Evolutionary conservation across 1,284 basidiomycete genomes (phyloP).

Genomic region (Irpex sp.): DNA sequence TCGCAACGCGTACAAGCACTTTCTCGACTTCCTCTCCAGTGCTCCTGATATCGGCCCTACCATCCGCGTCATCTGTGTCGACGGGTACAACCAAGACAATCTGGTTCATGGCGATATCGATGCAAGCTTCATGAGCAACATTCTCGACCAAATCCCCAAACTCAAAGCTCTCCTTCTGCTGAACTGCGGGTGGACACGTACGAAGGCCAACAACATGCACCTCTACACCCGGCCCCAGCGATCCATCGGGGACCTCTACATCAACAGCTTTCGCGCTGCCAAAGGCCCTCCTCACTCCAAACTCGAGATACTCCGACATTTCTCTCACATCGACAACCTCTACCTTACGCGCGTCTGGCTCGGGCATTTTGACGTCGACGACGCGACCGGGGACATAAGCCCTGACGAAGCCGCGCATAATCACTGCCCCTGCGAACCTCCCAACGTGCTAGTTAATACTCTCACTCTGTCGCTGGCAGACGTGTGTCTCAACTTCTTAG

Average conservation of each 20-base stretch:
- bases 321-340: slow-evolving; percentile 7
- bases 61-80: slow-evolving; percentile 7
- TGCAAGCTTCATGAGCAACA: not conserved
- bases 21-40: slow-evolving; percentile 48
- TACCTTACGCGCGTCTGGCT: slow-evolving; percentile 10
- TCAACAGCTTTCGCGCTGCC: slow-evolving; percentile 6
- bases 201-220: not conserved
- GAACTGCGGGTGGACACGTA: slow-evolving; percentile 7
- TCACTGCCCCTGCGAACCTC: not conserved
- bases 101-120: not conserved
- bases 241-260: slow-evolving; percentile 2
- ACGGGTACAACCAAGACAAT: slow-evolving; percentile 3
- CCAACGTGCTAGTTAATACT: not conserved
- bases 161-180: slow-evolving; percentile 2
- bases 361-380: slow-evolving; percentile 9
- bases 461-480: slow-evolving; percentile 10
- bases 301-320: slow-evolving; percentile 9
- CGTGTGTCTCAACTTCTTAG: slow-evolving; percentile 11
- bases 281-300: not conserved
- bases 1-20: slow-evolving; percentile 43
- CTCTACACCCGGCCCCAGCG: not conserved
- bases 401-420: not conserved
- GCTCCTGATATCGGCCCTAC: slow-evolving; percentile 33
- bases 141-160: slow-evolving; percentile 1
- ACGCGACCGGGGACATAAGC: not conserved